Base-by-base conservation (phyloP, 1,284 basidiomycete genomes). In the Trametes versicolor region DNA sequence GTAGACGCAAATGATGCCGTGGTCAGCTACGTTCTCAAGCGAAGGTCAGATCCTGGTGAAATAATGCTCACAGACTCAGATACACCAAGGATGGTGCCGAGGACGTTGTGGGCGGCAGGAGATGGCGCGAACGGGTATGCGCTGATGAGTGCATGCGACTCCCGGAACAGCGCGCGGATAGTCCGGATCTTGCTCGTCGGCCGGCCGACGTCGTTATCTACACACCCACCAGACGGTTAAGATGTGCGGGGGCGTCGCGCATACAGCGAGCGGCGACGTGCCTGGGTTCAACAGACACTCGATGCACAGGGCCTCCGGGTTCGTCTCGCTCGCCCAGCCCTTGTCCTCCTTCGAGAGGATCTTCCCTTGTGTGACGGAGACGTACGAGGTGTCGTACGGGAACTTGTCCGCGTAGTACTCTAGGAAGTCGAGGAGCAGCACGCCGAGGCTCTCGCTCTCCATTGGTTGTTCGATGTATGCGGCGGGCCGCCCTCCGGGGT, bases 401-500 rank as follows among this genome's bases (percentile, higher is more conserved):
- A 85, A 84, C 2, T 74, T 64, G n/a, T 72, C 66, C 34, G 79
- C 83, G 65, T 85, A 87, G 63, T 84, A 84, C 23, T 77, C 67
- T 60, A 86, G 69, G 62, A 86, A 84, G 61, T 83, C 82, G 15
- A 76, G 68, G 23, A 86, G 69, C 1, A 86, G 76, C n/a, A 70
- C 63, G 17, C 85, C 85, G 0, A 86, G 76, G 1, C 82, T 79
- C 62, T 81, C 76, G 17, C 63, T 73, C 67, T 78, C 76, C 52
- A 79, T 69, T 13, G 82, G 83, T 32, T 78, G 71, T n/a, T 78
- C 74, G 34, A 84, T 66, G 49, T 67, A 75, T 15, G 75, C 76
- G 13, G 66, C 65, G 0, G 81, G 76, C 25, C 45, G 60, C 10
- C 41, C 17, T 43, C 51, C 47, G 12, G 60, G 36, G 75, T 82